These are phyloP conservation scores for Aureobasidium sp. DNA, from an alignment of 2,329 filamentous ascomycete genomes.

Conservation along the genomic window DNA sequence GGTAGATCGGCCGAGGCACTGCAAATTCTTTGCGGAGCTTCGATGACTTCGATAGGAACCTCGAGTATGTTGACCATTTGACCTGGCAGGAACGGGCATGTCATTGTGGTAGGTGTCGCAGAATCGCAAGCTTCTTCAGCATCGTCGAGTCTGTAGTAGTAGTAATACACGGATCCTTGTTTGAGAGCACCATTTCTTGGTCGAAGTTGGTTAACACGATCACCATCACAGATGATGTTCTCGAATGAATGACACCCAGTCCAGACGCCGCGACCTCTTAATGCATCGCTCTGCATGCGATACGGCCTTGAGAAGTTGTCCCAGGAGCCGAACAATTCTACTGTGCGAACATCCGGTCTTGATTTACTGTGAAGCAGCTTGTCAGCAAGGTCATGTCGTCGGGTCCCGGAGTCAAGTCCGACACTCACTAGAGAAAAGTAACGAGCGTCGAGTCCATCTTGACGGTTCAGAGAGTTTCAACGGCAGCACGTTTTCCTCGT, in stretches of 20 bases:
- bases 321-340: conserved; percentile 86
- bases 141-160: conserved; percentile 86
- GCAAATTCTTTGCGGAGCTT: conserved; percentile 23
- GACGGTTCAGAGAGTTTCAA: background rate
- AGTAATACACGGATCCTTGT: conserved; percentile 93
- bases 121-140: conserved; percentile 70
- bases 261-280: conserved; percentile 71
- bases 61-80: conserved; percentile 80
- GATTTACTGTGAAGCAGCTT: conserved; percentile 19
- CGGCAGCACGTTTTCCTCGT: background rate
- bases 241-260: conserved; percentile 80
- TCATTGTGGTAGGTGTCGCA: conserved; percentile 63
- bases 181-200: conserved; percentile 72
- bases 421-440: conserved; percentile 31
- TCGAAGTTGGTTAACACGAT: conserved; percentile 43
- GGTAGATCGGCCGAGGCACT: conserved; percentile 27
- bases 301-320: conserved; percentile 82
- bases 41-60: conserved; percentile 59
- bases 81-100: conserved; percentile 80
- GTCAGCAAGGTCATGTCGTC: background rate
- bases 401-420: background rate
- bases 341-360: conserved; percentile 53
- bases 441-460: conserved; percentile 32
- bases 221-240: conserved; percentile 76
- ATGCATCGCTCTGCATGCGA: conserved; percentile 70